Base-by-base conservation (phyloP, 352 stramenopile genomes). In the Globisporangium abappressorium region DNA sequence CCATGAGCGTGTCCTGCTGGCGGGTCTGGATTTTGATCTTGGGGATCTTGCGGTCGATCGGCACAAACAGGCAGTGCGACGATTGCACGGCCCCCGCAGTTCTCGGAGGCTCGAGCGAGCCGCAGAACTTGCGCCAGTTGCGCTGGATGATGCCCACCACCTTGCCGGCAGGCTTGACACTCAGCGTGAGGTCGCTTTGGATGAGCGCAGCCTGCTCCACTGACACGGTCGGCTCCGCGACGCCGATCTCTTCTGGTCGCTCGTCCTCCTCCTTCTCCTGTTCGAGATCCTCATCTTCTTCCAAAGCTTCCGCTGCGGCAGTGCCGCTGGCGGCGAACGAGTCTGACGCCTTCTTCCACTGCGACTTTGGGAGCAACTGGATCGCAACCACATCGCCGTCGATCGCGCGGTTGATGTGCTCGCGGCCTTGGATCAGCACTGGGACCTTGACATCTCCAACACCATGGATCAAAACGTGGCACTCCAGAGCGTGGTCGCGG, bases 351-450 rank as follows among this genome's bases (percentile, higher is more conserved):
- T 87, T 88, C 68, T 89, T 94, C 86, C 86, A 94, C 62, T 90
- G 73, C 0, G 75, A 72, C 64, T 98, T 86, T 5, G 91, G 79
- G 55, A 99, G 76, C 55, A 99, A 68, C 69, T 98, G 86, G 68
- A 99, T 94, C 1, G 92, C 96, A 1, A 99, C 97, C n/a, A 98
- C 71, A 77, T 99, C 98, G 20, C 97, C 98, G 75, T 99, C 97
- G 62, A 99, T 92, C 6, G 96, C 97, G 53, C 98, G 89, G 78
- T 99, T 99, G 41, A 99, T 96, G 75, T 98, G 76, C 62, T 93
- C 81, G 5, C 80, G 81, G 33, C 86, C 84, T 62, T 92, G 79
- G 15, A 94, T 71, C 30, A 94, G 65, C 61, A 94, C 84, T 2
- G 86, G 86, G 6, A 94, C 78, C 62, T 86, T 86, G 5, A 85